Conservation (phyloP, 2,329 filamentous ascomycete genomes). For the Sarocladium oryzae region DNA sequence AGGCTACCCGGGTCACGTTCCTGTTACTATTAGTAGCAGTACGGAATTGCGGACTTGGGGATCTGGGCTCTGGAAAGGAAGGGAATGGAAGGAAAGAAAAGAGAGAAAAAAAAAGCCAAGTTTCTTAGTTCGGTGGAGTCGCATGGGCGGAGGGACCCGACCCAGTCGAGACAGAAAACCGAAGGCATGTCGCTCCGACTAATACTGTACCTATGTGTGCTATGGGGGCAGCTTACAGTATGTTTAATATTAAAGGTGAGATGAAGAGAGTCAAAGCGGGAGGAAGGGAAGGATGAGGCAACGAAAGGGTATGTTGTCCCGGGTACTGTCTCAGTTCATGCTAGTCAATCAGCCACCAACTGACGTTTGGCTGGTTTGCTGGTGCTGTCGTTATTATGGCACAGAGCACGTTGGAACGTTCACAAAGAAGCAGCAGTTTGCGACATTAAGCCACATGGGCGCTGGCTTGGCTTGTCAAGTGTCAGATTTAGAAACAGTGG, state of each 20-base stretch:
- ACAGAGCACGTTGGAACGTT: too few relatives aligned
- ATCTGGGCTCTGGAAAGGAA: too few relatives aligned
- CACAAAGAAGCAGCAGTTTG: too few relatives aligned
- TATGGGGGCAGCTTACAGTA: too few relatives aligned
- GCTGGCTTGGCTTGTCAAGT: background rate
- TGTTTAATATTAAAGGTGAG: too few relatives aligned
- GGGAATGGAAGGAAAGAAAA: background rate
- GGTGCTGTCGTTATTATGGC: too few relatives aligned
- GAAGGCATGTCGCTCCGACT: background rate
- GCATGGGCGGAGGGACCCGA: background rate
- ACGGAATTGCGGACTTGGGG: too few relatives aligned
- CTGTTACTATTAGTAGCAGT: too few relatives aligned
- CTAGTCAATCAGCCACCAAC: too few relatives aligned
- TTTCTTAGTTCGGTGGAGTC: background rate
- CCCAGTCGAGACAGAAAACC: background rate
- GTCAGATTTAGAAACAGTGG: slow-evolving; percentile 8
- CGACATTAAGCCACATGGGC: slow-evolving; percentile 9
- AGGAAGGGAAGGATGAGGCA: background rate
- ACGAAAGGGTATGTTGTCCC: background rate
- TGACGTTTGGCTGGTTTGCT: too few relatives aligned
- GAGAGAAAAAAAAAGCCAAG: slow-evolving; percentile 3
- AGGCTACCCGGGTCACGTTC: too few relatives aligned
- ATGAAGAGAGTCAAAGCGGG: background rate
- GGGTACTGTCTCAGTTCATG: background rate
- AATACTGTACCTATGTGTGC: background rate